Evolutionary conservation across 306 rosid genomes (phyloP).

Genomic region (Betula pendula): DNA sequence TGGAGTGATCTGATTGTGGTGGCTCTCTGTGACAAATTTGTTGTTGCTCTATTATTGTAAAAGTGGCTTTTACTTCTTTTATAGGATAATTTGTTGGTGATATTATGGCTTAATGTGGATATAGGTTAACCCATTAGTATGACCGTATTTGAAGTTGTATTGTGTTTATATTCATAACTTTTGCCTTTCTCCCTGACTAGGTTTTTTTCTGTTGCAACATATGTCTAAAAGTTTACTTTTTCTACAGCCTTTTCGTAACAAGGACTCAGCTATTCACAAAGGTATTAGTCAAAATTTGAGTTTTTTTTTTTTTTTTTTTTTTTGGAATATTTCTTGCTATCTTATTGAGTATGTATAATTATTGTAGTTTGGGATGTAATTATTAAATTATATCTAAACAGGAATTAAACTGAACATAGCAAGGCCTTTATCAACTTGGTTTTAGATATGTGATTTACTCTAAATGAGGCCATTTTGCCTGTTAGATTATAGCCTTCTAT

Average conservation of each 20-base stretch:
- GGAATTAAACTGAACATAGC: background rate
- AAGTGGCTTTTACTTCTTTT: conserved; percentile 12
- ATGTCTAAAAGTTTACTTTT: background rate
- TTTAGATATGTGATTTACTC: background rate
- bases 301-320: conserved; percentile 3
- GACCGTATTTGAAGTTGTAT: conserved; percentile 20
- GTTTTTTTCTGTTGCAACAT: background rate
- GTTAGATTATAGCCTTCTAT: background rate
- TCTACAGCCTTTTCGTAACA: conserved; percentile 90
- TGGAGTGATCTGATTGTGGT: background rate
- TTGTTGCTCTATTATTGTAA: background rate
- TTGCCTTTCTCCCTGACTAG: background rate
- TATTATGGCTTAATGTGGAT: conserved; percentile 23
- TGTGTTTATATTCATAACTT: background rate
- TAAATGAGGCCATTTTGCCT: background rate
- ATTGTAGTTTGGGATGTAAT: background rate
- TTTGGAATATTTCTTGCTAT: background rate
- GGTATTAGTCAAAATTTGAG: conserved; percentile 46
- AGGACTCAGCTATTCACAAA: conserved; percentile 76
- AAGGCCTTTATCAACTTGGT: background rate
- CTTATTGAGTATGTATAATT: background rate
- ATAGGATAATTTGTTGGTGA: conserved; percentile 2
- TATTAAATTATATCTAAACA: background rate
- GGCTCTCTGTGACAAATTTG: background rate
- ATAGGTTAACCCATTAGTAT: conserved; percentile 1